phyloP scores from a whole-genome alignment of 1,139 yeast genomes.

The Geotrichum histeridarum region DNA sequence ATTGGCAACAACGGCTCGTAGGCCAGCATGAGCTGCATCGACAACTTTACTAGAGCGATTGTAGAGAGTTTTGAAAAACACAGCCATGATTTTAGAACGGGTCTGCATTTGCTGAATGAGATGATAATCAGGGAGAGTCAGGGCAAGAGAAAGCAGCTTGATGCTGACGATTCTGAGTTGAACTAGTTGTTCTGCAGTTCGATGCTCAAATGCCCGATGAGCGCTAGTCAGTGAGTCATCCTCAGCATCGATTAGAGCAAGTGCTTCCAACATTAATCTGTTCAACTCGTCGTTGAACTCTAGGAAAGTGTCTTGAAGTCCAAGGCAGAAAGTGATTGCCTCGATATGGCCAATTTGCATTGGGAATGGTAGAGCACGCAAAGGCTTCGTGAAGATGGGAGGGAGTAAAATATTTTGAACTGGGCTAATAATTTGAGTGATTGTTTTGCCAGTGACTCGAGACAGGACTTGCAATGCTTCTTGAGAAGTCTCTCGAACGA shows the following conservation, averaged over 20 bases:
- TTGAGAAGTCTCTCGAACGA: slow-evolving; percentile 80
- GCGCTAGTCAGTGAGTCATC: slow-evolving; percentile 90
- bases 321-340: slow-evolving; percentile 86
- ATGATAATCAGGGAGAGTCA: slow-evolving; percentile 45
- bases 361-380: slow-evolving; percentile 93
- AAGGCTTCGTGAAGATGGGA: slow-evolving; percentile 94
- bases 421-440: slow-evolving; percentile 72
- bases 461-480: slow-evolving; percentile 63
- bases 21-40: slow-evolving; percentile 87
- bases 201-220: slow-evolving; percentile 76
- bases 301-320: slow-evolving; percentile 73
- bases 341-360: slow-evolving; percentile 98
- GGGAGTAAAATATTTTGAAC: slow-evolving; percentile 77
- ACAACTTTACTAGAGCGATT: slow-evolving; percentile 82
- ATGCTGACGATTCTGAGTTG: slow-evolving; percentile 88
- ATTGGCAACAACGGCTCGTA: slow-evolving; percentile 76
- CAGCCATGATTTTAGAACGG: slow-evolving; percentile 81
- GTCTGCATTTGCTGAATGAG: slow-evolving; percentile 76
- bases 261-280: slow-evolving; percentile 78
- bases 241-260: slow-evolving; percentile 94
- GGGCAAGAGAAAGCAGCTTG: slow-evolving; percentile 71
- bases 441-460: slow-evolving; percentile 61
- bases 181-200: slow-evolving; percentile 81
- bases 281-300: slow-evolving; percentile 85
- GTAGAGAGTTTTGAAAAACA: slow-evolving; percentile 87